Evolutionary conservation across 1,139 yeast genomes (phyloP).

Genomic region (Yamadazyma dendronema): DNA sequence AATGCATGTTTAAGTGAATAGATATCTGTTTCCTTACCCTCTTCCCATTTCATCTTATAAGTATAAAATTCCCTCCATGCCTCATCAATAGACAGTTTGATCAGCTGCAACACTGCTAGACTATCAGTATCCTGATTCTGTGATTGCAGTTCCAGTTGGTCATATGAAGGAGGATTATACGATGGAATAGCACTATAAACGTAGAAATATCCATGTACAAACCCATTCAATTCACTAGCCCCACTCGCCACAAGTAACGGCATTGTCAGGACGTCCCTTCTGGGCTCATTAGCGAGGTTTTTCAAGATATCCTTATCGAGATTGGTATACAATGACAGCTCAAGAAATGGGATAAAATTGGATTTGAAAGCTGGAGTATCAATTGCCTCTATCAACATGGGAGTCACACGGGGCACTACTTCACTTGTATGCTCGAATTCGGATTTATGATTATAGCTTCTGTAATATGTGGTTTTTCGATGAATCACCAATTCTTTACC

Average conservation of each 20-base stretch:
- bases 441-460: constrained; percentile 17
- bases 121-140: constrained; percentile 4
- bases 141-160: constrained; percentile 1
- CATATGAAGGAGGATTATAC: constrained; percentile 51
- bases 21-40: constrained; percentile 64
- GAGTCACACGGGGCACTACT: constrained; percentile 49
- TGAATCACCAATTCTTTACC: constrained; percentile 13
- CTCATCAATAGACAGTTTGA: constrained; percentile 50
- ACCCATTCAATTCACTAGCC: constrained; percentile 71
- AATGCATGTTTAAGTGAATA: constrained; percentile 57
- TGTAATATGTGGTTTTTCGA: constrained; percentile 25
- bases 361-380: constrained; percentile 73
- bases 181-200: constrained; percentile 69
- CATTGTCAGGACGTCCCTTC: constrained; percentile 61
- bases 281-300: constrained; percentile 65
- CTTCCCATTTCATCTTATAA: constrained; percentile 54
- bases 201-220: constrained; percentile 69
- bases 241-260: constrained; percentile 75
- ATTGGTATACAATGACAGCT: constrained; percentile 62
- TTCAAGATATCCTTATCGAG: constrained; percentile 57
- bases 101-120: constrained; percentile 44
- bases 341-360: constrained; percentile 71
- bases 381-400: constrained; percentile 62
- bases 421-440: constrained; percentile 12
- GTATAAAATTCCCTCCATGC: constrained; percentile 70